Base-by-base conservation (phyloP, 768 basidiomycete species). In the Auricularia auricula-judae region DNA sequence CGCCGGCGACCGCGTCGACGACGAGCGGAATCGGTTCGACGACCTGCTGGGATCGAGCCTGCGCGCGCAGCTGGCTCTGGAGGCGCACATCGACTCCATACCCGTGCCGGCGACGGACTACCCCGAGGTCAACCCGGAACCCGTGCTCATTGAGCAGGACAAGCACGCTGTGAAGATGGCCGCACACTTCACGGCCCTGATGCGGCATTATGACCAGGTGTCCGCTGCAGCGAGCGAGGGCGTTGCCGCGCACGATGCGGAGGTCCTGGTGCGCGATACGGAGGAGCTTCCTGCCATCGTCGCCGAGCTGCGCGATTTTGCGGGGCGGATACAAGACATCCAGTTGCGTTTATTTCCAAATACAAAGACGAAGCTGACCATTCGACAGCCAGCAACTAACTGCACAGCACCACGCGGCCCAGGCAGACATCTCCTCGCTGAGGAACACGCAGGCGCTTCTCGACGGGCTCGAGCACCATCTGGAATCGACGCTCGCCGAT, bases 231-330 rank as follows among this genome's bases (percentile, higher is more conserved):
- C 53, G 36, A 23, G 34, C 44, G n/a, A 53, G 23, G 29, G 16
- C 36, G 3, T 44, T 23, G 39, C 56, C 23, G 16, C 34, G 64
- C 87, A 85, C 34, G 91, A 91, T 69, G 73, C 90, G 64, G 80
- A 84, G 91, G 91, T 84, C 35, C 91, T 93, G 86, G 84, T 86
- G 68, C 80, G 89, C 47, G 91, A 93, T 71, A 89, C 88, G 1
- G 82, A 87, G 10, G 90, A 91, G 70, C 77, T 93, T 4, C 87
- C 87, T 3, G 76, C 80, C 3, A 90, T 93, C 62, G 84, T 93
- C 75, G 71, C 76, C 2, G 91, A 93, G 67, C 72, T 93, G 47
- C 86, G 91, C 67, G 82, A 82, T 43, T 78, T 80, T 65, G 77
- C 82, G 11, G 68, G 69, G n/a, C 72, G 77, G 4, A 84, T 91